phyloP scores from a whole-genome alignment of 768 basidiomycete species.

The Lentinula guzmanii region DNA sequence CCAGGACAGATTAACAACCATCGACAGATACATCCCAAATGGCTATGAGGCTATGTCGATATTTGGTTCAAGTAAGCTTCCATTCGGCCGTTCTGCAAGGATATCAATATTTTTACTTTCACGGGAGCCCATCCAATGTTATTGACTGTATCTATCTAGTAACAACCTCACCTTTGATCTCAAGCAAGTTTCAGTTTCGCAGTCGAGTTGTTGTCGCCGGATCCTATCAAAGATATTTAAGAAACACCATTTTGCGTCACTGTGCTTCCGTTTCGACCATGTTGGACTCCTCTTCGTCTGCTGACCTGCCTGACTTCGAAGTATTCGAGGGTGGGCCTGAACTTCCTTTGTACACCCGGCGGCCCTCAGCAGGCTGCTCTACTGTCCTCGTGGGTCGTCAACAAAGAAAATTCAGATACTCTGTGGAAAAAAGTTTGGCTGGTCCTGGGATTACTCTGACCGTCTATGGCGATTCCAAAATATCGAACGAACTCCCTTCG shows the following conservation, averaged over 20 bases:
- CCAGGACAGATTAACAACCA: too few species aligned
- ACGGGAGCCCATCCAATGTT: not conserved
- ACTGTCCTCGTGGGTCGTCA: not conserved
- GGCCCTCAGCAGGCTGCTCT: not conserved
- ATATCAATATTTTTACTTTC: not conserved
- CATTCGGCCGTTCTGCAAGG: not conserved
- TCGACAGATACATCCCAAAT: not conserved
- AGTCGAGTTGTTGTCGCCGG: not conserved
- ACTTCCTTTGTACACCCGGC: conserved; percentile 1
- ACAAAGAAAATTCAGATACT: not conserved
- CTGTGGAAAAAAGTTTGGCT: not conserved
- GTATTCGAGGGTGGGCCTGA: not conserved
- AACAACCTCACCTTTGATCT: not conserved
- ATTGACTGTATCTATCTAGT: not conserved
- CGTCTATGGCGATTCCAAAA: conserved; percentile 1
- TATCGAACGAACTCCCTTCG: conserved; percentile 4
- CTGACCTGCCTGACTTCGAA: not conserved
- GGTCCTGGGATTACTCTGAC: not conserved
- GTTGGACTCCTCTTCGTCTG: not conserved
- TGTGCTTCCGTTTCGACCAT: not conserved
- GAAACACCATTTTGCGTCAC: not conserved
- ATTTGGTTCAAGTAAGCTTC: not conserved
- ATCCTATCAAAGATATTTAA: not conserved
- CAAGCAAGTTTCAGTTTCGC: not conserved
- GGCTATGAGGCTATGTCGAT: not conserved